These are phyloP conservation scores for Fusarium sp. DNA, from an alignment of 2,329 filamentous ascomycete species.

Conservation along the genomic window DNA sequence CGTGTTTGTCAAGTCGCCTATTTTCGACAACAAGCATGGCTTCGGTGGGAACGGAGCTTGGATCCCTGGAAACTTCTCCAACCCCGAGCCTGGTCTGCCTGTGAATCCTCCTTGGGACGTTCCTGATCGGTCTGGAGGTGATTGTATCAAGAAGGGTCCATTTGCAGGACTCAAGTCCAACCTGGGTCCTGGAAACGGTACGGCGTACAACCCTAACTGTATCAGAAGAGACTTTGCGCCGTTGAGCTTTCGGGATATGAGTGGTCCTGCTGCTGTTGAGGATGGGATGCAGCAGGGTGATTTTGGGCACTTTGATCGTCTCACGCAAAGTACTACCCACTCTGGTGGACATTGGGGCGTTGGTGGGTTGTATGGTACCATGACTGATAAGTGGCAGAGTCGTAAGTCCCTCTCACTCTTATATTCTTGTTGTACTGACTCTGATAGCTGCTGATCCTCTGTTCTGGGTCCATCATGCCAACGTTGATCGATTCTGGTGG, in stretches of 20 bases:
- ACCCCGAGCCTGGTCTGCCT: conserved; percentile 14
- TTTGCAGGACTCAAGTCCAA: conserved; percentile 32
- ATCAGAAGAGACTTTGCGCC: conserved; percentile 24
- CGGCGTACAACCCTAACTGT: conserved; percentile 9
- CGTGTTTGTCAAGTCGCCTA: conserved; percentile 33
- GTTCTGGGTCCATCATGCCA: conserved; percentile 43
- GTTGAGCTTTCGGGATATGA: conserved; percentile 18
- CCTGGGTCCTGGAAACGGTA: conserved; percentile 12
- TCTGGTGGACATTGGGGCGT: conserved; percentile 39
- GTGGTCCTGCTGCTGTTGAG: conserved; percentile 18
- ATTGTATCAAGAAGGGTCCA: conserved; percentile 37
- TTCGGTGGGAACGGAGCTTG: conserved; percentile 27
- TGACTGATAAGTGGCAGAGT: conserved; percentile 28
- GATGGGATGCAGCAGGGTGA: conserved; percentile 35
- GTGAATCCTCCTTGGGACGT: conserved; percentile 29
- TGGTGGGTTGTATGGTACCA: conserved; percentile 42
- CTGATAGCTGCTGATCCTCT: conserved; percentile 33
- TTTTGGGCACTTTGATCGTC: conserved; percentile 22
- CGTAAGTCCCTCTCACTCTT: neutral
- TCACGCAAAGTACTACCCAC: conserved; percentile 39
- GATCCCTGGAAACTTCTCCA: conserved; percentile 22
- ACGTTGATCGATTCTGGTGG: conserved; percentile 42
- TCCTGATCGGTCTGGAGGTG: conserved; percentile 28
- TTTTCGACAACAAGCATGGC: conserved; percentile 43
- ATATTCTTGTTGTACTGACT: neutral